Evolutionary conservation across 805 yeast species (phyloP), one percentile per base, ranked within the genome.

Genomic region (Sugiyamaella smithiae): DNA sequence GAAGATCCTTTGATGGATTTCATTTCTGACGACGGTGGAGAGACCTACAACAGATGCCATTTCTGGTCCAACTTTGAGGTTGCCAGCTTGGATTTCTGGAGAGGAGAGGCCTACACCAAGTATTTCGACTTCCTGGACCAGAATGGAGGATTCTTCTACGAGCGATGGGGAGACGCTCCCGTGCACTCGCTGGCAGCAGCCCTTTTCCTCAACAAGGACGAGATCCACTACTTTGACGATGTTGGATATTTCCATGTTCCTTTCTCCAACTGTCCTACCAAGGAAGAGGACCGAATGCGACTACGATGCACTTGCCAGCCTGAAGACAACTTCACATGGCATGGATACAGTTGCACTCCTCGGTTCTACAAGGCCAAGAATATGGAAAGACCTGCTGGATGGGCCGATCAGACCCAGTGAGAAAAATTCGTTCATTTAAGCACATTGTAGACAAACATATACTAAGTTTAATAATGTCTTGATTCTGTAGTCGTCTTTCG

Each of bases 81-180:
- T 43, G 88, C 80, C 19, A 69, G 72, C 52, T 67, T 83, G 57
- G 73, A 75, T 45, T 76, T 83, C 58, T 82, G 79, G 76, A 64
- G 85, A 56, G 56, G 72, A n/a, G 71, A 75, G 43, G 77, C 76
- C 16, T 83, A 83, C 64, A 57, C 61, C 24, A 67, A 68, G 50
- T 83, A 73, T 64, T 83, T 83, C 59, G 73, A 80, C 29, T 59
- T 68, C 51, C 69, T 83, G 51, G 88, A 83, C 64, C 58, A 69
- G 45, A 72, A 78, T 78, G 86, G 86, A 22, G 84, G 85, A 40
- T 82, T 83, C 66, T 83, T 81, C 66, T 83, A 83, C 65, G 87
- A 83, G 64, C 71, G 88, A 64, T 83, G 88, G 88, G 88, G 88
- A 22, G 88, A 83, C 65, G 88, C 88, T 0, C 88, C 88, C 2